Evolutionary conservation across 495 filamentous ascomycete species (phyloP), one percentile per base, ranked within the genome.

Genomic region (Neurospora sp.): DNA sequence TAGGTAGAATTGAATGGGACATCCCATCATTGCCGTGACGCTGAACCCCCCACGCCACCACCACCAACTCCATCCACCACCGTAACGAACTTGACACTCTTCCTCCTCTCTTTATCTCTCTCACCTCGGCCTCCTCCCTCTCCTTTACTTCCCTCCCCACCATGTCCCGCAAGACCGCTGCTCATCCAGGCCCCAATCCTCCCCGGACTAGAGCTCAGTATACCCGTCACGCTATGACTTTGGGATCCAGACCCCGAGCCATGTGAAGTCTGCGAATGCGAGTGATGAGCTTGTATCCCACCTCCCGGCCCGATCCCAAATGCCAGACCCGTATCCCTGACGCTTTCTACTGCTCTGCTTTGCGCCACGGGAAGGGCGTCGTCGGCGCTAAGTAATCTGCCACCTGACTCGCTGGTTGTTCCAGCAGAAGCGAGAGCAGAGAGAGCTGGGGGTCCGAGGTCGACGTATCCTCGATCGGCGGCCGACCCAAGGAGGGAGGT

Each of bases 31-130:
- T 27, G 53, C 6, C 53, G 53, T 65, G 53, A 3, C 1, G 2
- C 12, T 8, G 53, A 31, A 65, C 27, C 53, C 2, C 53, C 53
- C 27, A 35, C 53, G 0, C 53, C 53, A 35, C 53, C 53, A 35
- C 10, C 27, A 31, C 53, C 53, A 3, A 7, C 27, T 3, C 53
- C 53, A 37, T 38, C 73, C 61, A 77, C 79, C 4, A 75, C 71
- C 41, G 80, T 79, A 0, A 80, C 84, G 73, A 87, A 85, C 80
- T 88, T 88, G 71, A 88, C 86, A 47, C 85, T 87, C 81, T 87
- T 87, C 77, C 85, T 80, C 72, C 85, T 79, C 77, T 88, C 86
- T 71, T 82, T 78, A 73, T 83, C 78, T 8, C 71, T 71, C 8
- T 75, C 44, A 3, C 79, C 72, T 2, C 47, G 44, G 1, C 74